Evolutionary conservation across 2,329 filamentous ascomycete species (phyloP).

Genomic region (Byssoonygena ceratinophila): DNA sequence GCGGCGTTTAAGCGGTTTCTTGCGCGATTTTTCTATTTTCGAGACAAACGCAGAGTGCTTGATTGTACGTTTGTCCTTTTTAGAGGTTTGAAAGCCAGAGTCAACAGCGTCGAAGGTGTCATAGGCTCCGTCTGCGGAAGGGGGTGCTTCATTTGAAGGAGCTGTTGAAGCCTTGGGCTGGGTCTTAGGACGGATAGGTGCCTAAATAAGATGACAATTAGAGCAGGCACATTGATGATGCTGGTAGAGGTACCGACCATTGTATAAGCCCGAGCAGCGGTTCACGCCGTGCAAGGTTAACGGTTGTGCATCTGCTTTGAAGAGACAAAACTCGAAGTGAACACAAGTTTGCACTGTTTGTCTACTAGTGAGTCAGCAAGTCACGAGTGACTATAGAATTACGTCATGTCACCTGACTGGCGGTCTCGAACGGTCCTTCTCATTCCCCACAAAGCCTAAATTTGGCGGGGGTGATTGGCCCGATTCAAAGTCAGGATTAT

Average conservation of each 20-base stretch:
- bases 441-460: background rate
- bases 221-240: background rate
- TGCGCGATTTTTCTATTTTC: constrained; percentile 55
- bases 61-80: constrained; percentile 72
- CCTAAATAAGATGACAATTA: constrained; percentile 17
- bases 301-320: background rate
- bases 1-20: constrained; percentile 52
- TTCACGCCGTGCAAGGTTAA: background rate
- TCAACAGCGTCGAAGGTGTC: constrained; percentile 20
- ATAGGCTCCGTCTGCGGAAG: constrained; percentile 11
- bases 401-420: constrained; percentile 3
- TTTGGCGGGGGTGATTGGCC: background rate
- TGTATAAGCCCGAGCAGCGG: background rate
- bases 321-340: background rate
- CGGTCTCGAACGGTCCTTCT: background rate
- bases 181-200: constrained; percentile 21
- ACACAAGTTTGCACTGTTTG: constrained; percentile 6
- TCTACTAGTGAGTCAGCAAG: background rate
- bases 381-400: background rate
- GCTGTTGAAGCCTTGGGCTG: constrained; percentile 17
- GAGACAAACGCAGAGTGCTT: constrained; percentile 72
- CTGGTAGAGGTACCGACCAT: background rate
- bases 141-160: constrained; percentile 15
- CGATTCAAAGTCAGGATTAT: background rate
- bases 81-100: constrained; percentile 55